Percentiles rank a stretch among this genome's conserved stretches.
phyloP scores from a whole-genome alignment of 2,329 filamentous ascomycete genomes.

The Phaeosphaeriaceae sp. region DNA sequence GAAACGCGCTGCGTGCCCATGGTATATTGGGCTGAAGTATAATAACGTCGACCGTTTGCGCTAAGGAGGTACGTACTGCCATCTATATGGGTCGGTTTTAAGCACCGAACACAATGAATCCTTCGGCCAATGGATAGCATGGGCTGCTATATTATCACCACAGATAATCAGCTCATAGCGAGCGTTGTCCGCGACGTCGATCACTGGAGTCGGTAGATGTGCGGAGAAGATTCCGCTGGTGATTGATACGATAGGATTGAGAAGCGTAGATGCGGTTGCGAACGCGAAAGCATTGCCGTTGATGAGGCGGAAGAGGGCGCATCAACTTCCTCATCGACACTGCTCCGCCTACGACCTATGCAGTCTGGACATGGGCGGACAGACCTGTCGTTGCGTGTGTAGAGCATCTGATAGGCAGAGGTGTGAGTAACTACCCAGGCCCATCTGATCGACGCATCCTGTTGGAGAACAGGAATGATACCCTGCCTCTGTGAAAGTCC shows the following conservation, averaged over 20 bases:
- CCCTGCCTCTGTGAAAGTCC: background rate
- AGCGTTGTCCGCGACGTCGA: background rate
- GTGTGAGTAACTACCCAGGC: background rate
- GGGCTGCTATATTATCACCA: background rate
- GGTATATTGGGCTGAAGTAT: background rate
- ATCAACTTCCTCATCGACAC: background rate
- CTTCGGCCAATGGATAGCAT: background rate
- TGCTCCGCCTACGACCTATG: background rate
- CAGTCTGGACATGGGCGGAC: background rate
- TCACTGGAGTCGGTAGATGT: background rate
- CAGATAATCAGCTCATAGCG: background rate
- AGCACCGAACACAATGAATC: background rate
- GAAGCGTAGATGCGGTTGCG: background rate
- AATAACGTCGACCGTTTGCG: background rate
- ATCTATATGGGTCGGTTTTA: background rate
- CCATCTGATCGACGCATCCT: background rate
- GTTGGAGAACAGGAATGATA: slow-evolving; percentile 2
- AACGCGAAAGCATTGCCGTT: background rate
- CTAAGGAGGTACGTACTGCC: background rate
- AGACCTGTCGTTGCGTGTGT: background rate
- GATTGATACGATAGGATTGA: background rate
- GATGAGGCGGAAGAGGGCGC: background rate
- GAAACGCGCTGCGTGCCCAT: background rate
- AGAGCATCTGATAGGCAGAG: slow-evolving; percentile 2
- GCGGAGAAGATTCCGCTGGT: background rate